Evolutionary conservation across 176 grass and related monocot genomes (phyloP), one percentile per base, ranked within the genome.

Genomic region (Lolium rigidum): DNA sequence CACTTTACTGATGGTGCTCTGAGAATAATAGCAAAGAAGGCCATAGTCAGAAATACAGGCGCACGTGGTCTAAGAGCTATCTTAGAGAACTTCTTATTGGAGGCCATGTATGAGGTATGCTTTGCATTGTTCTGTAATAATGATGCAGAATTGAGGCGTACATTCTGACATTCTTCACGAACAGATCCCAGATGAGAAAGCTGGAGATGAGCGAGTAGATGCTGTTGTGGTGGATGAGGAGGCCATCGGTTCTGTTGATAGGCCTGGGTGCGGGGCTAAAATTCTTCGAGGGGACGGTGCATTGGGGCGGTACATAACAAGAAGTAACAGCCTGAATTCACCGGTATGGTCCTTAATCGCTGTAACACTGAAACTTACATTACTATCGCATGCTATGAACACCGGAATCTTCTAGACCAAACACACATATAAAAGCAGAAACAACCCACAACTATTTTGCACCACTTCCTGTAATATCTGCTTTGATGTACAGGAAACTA

Each of bases 71-170:
- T 99, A 90, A 91, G 97, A 80, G 80, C 92, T 77, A 94, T 96
- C 80, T 91, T 99, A 71, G 97, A 99, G 92, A 94, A 20, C 75
- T 85, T 90, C 88, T 86, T 99, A 80, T 77, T 94, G 85, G 97
- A 99, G 66, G 88, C 97, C 65, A 99, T 99, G 97, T 99, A 99
- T 86, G 97, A 99, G 97, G 97, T 99, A 99, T 55, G 83, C 38
- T 87, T 43, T 43, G 51, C 54, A 60, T 2, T 31, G 52, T 88
- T 89, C 48, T 73, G 38, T 74, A 74, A 26, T 41, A 63, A 25
- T 56, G n/a, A 62, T 55, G 4, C 35, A 80, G 56, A 17, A 15
- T 51, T 84, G 38, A 47, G 16, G 6, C 13, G 37, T 80, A 54
- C 37, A 78, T 89, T 55, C 87, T 90, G 24, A 80, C 31, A 51